Percentiles rank a stretch among this genome's conserved stretches.
Conservation (phyloP, 2,329 filamentous ascomycete species). For the Fusarium irregulare region DNA sequence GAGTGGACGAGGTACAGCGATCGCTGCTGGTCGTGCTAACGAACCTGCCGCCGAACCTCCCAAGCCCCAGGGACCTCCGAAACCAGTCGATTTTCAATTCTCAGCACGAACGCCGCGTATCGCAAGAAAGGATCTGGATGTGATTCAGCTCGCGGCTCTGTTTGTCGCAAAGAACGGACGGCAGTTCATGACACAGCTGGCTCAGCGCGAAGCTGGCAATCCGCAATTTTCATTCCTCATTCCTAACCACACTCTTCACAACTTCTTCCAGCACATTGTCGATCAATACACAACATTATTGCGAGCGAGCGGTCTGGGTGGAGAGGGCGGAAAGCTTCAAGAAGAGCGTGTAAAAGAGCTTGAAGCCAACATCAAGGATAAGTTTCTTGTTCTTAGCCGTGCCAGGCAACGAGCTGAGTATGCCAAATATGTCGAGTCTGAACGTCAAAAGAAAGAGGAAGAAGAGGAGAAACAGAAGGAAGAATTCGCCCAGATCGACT, state of each 20-base stretch:
- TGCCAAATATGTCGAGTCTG: slow-evolving; percentile 82
- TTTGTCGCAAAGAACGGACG: slow-evolving; percentile 95
- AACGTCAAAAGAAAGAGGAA: slow-evolving; percentile 90
- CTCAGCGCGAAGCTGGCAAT: slow-evolving; percentile 88
- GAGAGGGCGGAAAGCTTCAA: slow-evolving; percentile 74
- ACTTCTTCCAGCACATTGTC: slow-evolving; percentile 91
- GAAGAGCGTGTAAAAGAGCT: slow-evolving; percentile 79
- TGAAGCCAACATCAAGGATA: slow-evolving; percentile 79
- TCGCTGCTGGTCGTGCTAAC: slow-evolving; percentile 79
- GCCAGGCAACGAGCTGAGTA: slow-evolving; percentile 91
- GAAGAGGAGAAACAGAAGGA: slow-evolving; percentile 83
- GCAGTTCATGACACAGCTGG: slow-evolving; percentile 88
- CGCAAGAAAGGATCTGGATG: slow-evolving; percentile 88
- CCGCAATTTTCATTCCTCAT: slow-evolving; percentile 96
- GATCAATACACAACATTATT: slow-evolving; percentile 92
- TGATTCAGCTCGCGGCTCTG: slow-evolving; percentile 81
- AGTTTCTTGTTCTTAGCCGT: slow-evolving; percentile 80
- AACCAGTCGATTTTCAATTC: slow-evolving; percentile 90
- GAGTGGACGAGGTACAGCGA: slow-evolving; percentile 81
- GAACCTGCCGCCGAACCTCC: slow-evolving; percentile 66
- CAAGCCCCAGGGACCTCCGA: slow-evolving; percentile 83
- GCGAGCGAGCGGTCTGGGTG: slow-evolving; percentile 73
- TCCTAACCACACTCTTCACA: slow-evolving; percentile 94
- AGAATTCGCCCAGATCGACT: slow-evolving; percentile 88
- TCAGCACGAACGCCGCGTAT: slow-evolving; percentile 98